Conservation (phyloP, 2,329 filamentous ascomycete genomes). For the Aureobasidium sp. region DNA sequence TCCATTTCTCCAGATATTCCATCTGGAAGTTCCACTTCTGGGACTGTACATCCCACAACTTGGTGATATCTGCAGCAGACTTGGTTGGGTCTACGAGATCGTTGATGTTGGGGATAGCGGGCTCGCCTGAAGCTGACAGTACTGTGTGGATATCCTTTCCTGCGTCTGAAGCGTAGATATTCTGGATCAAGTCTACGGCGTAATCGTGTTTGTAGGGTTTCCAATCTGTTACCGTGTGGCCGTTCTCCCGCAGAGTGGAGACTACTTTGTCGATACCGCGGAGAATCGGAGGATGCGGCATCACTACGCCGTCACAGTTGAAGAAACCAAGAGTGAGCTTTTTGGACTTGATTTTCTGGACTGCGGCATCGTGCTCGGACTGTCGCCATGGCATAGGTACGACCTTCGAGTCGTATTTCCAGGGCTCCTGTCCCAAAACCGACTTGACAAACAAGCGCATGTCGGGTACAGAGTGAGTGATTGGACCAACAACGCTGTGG, state of each 20-base stretch:
- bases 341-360: neutral
- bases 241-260: slow-evolving; percentile 8
- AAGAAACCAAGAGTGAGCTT: slow-evolving; percentile 28
- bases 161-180: slow-evolving; percentile 53
- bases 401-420: slow-evolving; percentile 49
- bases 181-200: slow-evolving; percentile 39
- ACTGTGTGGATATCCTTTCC: slow-evolving; percentile 44
- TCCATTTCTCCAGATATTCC: slow-evolving; percentile 26
- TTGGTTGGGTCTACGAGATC: neutral
- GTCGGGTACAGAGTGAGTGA: slow-evolving; percentile 45
- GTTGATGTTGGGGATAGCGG: slow-evolving; percentile 25
- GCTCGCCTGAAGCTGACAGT: slow-evolving; percentile 39
- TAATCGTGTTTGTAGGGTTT: slow-evolving; percentile 40
- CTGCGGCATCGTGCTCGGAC: neutral
- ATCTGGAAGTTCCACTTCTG: slow-evolving; percentile 9
- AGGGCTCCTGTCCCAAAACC: slow-evolving; percentile 46
- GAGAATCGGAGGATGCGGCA: slow-evolving; percentile 27
- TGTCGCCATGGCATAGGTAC: slow-evolving; percentile 50
- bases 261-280: slow-evolving; percentile 24
- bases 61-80: neutral
- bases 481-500: slow-evolving; percentile 43
- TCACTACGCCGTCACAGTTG: slow-evolving; percentile 27
- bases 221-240: slow-evolving; percentile 35
- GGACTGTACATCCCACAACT: neutral
- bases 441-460: slow-evolving; percentile 46